Conservation (phyloP, 2,329 filamentous ascomycete species). For the Tolypocladium pustulatum region DNA sequence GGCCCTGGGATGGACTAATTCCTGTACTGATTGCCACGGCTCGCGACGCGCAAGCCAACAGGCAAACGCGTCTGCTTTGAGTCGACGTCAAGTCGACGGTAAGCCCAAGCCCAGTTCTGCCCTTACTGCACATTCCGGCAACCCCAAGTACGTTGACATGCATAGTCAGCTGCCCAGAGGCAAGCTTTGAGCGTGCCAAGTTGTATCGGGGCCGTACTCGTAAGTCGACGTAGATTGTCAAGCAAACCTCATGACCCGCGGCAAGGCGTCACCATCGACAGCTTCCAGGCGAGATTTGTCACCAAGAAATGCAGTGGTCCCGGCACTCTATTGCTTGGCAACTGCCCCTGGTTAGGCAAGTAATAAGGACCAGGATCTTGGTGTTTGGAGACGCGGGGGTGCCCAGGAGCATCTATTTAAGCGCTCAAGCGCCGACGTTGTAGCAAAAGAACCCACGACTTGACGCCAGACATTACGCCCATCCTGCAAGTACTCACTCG, state of each 20-base stretch:
- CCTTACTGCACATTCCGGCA: background rate
- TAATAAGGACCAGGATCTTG: background rate
- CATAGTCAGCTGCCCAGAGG: background rate
- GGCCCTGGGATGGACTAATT: background rate
- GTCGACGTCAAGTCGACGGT: background rate
- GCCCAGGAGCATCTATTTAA: background rate
- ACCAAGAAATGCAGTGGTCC: background rate
- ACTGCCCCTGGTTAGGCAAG: background rate
- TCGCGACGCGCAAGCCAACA: background rate
- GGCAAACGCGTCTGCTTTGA: background rate
- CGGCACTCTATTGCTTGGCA: background rate
- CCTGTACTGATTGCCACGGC: background rate
- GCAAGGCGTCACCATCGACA: background rate
- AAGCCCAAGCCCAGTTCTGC: background rate
- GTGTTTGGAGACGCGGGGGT: background rate
- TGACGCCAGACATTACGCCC: background rate
- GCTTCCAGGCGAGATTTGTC: background rate
- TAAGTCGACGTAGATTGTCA: background rate
- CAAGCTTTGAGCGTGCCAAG: background rate
- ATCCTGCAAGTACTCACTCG: no score
- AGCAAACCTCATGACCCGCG: background rate
- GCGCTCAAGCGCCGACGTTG: background rate
- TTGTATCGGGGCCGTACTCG: background rate
- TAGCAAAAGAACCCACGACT: background rate
- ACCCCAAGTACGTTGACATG: background rate